Evolutionary conservation across 2,329 filamentous ascomycete genomes (phyloP), one percentile per base, ranked within the genome.

Genomic region (Leptographium wingfieldii): DNA sequence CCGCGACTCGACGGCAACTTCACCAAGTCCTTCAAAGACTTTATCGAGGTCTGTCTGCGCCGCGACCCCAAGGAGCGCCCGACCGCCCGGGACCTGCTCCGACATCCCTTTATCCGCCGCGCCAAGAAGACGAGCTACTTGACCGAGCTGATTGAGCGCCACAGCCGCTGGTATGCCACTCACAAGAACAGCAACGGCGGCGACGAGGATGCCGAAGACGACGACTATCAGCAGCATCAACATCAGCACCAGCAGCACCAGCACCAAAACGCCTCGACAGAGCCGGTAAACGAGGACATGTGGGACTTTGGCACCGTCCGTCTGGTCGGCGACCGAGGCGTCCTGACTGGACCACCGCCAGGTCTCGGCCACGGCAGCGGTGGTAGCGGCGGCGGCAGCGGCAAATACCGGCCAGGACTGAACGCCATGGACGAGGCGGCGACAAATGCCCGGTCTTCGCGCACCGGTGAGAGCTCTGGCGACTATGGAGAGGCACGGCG

Each of bases 261-360:
- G 33, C 33, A 35, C 33, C 33, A 35, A 35, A 35, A 35, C 33
- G 33, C 33, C 40, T 31, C 31, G 5, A 31, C 31, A 5, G 73
- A 77, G 64, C 75, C 74, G 22, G 76, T 82, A 9, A 80, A 86
- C 63, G 90, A 96, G 70, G 94, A 97, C 71, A 83, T 97, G 69
- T 99, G 94, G 94, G 94, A 99, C 72, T 99, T 99, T 76, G 94
- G 94, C 52, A 99, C 94, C 0, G 90, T 99, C 58, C 82, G 92
- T 60, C 85, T 95, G 6, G 85, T 86, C n/a, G 82, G 81, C 38
- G 83, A 86, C 59, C 80, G 83, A 33, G 80, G 79, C 35, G 69
- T 43, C 38, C 19, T 40, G 2, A n/a, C 14, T 9, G 55, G 31
- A 12, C 40, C 43, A 10, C 55, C 56, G 5, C 56, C 82, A 1